Evolutionary conservation across 257 asterid species (phyloP).

Genomic region (Rubia yunnanensis): DNA sequence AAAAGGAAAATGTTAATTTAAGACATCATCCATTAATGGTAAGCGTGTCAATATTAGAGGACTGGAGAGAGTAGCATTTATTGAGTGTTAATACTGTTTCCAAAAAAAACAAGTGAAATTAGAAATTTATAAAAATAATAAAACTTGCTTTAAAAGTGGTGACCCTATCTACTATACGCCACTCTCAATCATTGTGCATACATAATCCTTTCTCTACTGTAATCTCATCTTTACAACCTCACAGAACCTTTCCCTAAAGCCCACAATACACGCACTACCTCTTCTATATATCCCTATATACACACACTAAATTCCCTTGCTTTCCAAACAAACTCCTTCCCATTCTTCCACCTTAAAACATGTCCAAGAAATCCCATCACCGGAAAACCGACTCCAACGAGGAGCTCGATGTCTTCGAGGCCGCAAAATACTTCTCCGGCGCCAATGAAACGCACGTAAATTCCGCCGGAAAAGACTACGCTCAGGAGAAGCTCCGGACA

Average conservation of each 20-base stretch:
- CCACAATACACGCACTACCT: not conserved
- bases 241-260: constrained; percentile 13
- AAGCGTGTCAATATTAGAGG: no score
- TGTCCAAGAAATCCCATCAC: constrained; percentile 32
- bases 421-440: constrained; percentile 62
- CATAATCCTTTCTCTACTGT: constrained; percentile 7
- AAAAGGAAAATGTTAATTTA: no score
- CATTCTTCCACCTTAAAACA: constrained; percentile 13
- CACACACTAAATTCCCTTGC: not conserved
- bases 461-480: constrained; percentile 10
- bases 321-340: not conserved
- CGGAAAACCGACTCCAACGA: constrained; percentile 56
- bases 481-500: constrained; percentile 14
- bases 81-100: no score
- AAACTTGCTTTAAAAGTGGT: constrained; percentile 27
- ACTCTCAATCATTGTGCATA: constrained; percentile 27
- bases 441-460: constrained; percentile 28
- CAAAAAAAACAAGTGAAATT: no score
- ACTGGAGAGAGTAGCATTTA: no score
- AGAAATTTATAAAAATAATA: no score
- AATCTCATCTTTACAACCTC: constrained; percentile 15
- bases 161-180: constrained; percentile 17
- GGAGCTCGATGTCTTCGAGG: constrained; percentile 83
- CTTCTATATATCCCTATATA: not conserved
- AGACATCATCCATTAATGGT: no score